Evolutionary conservation across 2,329 filamentous ascomycete genomes (phyloP), one percentile per base, ranked within the genome.

Genomic region (Ustulina deusta): DNA sequence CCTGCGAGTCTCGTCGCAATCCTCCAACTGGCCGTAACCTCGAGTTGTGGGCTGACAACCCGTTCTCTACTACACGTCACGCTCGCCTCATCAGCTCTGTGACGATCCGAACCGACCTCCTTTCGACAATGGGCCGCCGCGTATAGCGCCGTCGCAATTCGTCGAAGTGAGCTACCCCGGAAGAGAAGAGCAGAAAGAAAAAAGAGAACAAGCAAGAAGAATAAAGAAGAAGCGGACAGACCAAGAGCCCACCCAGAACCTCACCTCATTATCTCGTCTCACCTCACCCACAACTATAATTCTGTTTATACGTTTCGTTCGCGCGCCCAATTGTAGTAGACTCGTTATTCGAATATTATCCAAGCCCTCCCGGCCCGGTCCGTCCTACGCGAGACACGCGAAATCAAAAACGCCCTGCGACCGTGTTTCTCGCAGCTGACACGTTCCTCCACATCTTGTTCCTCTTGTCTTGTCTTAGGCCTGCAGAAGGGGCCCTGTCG

Each of bases 141-240:
- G 70, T 71, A 73, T 77, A 77, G 71, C 71, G 71, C 72, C 68
- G 74, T 76, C 74, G 74, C 74, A 75, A 74, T 71, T 66, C 66
- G 69, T 74, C 72, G 71, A 75, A 71, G 69, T 63, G 49, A 67
- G 64, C 51, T 66, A 58, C 60, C 42, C 54, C 52, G 65, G 67
- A 68, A 63, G 57, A 61, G 54, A 67, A 65, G 57, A 67, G 57
- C 67, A 68, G 60, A 60, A 59, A 60, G 40, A 61, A 60, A 56
- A 55, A 36, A 55, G 40, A 44, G 51, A 56, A 17, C 13, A 11
- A 56, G 22, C 36, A 46, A 52, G 34, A 54, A 56, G 51, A n/a
- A 65, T 58, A 66, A 62, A 59, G 46, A 61, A 65, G 55, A 61
- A 52, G 40, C 52, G 32, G 27, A 40, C 62, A 65, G 44, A 60